Evolutionary conservation across 2,329 filamentous ascomycete species (phyloP).

Genomic region (Talaromyces sp.): DNA sequence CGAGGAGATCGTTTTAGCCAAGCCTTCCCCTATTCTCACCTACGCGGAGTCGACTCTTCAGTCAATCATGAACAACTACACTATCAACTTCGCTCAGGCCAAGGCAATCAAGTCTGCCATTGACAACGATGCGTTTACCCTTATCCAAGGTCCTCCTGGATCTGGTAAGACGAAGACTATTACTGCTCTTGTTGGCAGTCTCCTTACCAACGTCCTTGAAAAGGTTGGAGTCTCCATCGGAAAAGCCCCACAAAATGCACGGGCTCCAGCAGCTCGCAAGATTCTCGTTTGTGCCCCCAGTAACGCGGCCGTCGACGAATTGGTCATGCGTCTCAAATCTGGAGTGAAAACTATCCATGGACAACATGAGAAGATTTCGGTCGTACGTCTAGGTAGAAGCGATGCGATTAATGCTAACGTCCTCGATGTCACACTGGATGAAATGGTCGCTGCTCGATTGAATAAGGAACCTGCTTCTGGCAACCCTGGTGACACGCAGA

Average conservation of each 20-base stretch:
- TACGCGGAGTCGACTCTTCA: constrained; percentile 75
- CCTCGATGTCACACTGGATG: constrained; percentile 88
- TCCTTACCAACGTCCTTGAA: constrained; percentile 66
- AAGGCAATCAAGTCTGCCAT: constrained; percentile 88
- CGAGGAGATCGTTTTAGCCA: constrained; percentile 85
- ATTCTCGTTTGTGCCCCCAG: constrained; percentile 96
- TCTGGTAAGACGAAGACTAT: constrained; percentile 99
- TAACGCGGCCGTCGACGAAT: constrained; percentile 94
- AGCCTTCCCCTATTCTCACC: constrained; percentile 82
- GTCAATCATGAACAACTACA: constrained; percentile 73
- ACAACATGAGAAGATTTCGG: constrained; percentile 73
- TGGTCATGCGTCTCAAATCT: constrained; percentile 87
- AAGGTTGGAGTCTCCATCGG: constrained; percentile 52
- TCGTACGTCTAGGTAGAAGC: constrained; percentile 84
- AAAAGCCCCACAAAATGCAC: constrained; percentile 38
- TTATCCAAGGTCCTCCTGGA: constrained; percentile 94
- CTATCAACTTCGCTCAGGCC: constrained; percentile 84
- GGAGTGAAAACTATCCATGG: constrained; percentile 80
- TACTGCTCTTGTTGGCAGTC: constrained; percentile 87
- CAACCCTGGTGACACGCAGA: constrained; percentile 55
- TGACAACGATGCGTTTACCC: constrained; percentile 94
- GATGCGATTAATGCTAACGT: constrained; percentile 92
- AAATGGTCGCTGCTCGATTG: constrained; percentile 78
- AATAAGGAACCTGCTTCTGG: constrained; percentile 50
- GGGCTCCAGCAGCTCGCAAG: constrained; percentile 67